phyloP scores from a whole-genome alignment of 2,329 filamentous ascomycete genomes.

The Fusarium poae region DNA sequence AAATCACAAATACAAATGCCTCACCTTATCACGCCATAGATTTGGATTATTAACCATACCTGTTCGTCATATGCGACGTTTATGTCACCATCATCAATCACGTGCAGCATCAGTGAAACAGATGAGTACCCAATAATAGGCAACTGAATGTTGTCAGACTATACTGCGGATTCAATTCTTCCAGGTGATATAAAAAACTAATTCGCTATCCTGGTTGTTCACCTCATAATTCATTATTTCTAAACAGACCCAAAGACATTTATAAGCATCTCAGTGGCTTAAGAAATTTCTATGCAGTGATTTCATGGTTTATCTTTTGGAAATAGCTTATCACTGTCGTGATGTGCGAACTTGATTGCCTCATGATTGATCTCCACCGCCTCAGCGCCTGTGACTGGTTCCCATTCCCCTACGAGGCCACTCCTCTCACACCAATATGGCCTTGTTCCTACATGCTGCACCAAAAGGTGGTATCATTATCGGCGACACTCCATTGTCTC shows the following conservation, averaged over 20 bases:
- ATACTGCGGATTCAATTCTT: too few species aligned
- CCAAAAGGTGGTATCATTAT: not conserved
- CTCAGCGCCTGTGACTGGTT: not conserved
- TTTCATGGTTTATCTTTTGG: not conserved
- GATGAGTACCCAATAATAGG: not conserved
- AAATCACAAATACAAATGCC: not conserved
- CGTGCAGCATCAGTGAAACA: not conserved
- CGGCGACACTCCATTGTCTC: not conserved
- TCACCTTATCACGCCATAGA: conserved; percentile 1
- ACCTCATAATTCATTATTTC: not conserved
- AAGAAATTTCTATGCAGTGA: not conserved
- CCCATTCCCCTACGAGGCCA: not conserved
- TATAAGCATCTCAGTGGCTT: not conserved
- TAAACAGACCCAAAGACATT: not conserved
- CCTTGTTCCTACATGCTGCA: not conserved
- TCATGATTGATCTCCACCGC: not conserved
- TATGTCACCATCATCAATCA: conserved; percentile 34
- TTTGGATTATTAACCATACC: conserved; percentile 1
- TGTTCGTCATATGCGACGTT: conserved; percentile 21
- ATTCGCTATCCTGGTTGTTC: too few species aligned
- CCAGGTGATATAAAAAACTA: too few species aligned
- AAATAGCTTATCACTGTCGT: not conserved
- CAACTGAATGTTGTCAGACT: not conserved
- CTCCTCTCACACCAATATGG: not conserved
- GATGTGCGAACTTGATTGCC: not conserved